Percentiles rank a stretch among this genome's conserved stretches.
phyloP scores from a whole-genome alignment of 108 stramenopile genomes.

The Aureococcus anophagefferens region DNA sequence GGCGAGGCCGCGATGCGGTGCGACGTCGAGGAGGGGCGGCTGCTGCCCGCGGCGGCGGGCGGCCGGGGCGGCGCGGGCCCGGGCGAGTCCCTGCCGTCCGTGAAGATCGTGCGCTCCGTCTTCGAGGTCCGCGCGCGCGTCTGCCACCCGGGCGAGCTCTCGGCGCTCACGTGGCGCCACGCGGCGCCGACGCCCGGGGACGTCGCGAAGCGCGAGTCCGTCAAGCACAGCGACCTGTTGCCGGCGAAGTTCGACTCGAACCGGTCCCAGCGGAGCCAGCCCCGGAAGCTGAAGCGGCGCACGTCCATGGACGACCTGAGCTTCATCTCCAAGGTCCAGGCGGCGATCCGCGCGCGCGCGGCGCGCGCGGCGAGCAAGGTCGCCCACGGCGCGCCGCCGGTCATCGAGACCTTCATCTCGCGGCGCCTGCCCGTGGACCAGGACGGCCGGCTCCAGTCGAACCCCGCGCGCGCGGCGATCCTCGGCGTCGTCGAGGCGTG shows the following conservation, averaged over 20 bases:
- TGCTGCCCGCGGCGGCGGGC: too few relatives aligned
- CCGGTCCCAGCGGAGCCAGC: too few relatives aligned
- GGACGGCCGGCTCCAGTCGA: neutral
- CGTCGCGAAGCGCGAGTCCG: too few relatives aligned
- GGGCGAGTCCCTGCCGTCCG: too few relatives aligned
- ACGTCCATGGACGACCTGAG: neutral
- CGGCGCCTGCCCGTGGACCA: neutral
- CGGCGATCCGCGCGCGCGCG: neutral
- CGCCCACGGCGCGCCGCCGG: neutral
- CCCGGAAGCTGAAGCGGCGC: too few relatives aligned
- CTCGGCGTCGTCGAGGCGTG: neutral
- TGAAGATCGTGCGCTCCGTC: too few relatives aligned
- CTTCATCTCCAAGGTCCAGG: neutral
- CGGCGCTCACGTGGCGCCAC: neutral
- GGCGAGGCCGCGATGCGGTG: too few relatives aligned
- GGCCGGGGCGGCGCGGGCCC: too few relatives aligned
- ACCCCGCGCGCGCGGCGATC: neutral
- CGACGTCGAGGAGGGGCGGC: too few relatives aligned
- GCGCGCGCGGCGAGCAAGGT: neutral
- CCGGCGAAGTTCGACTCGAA: too few relatives aligned
- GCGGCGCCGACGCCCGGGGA: neutral
- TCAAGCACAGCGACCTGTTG: too few relatives aligned
- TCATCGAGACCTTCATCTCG: neutral
- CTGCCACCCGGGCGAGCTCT: neutral
- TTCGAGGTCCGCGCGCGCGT: neutral